These are phyloP conservation scores for Chimonanthus salicifolius DNA, from an alignment of 164 flowering plant species.

Conservation along the genomic window DNA sequence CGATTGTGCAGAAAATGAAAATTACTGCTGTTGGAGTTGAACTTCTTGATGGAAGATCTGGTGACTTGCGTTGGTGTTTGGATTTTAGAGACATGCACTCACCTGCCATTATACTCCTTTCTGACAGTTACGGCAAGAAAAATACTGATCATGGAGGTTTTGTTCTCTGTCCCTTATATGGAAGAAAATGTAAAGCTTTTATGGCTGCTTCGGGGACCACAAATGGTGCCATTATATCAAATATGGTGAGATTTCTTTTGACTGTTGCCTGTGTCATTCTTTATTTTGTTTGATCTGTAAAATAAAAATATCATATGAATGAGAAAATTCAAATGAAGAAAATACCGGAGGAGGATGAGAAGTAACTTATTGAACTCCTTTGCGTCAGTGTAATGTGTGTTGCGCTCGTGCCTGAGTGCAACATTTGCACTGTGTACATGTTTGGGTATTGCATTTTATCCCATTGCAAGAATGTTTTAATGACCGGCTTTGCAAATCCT, in stretches of 20 bases:
- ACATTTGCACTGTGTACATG: neutral
- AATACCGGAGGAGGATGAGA: neutral
- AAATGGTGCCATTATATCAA: conserved; percentile 64
- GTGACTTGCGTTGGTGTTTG: conserved; percentile 91
- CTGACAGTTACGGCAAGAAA: conserved; percentile 77
- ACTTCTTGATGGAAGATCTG: conserved; percentile 64
- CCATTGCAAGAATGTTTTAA: too few relatives aligned
- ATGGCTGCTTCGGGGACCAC: conserved; percentile 85
- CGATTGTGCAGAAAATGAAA: conserved; percentile 66
- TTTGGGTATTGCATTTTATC: neutral
- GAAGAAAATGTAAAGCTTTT: conserved; percentile 96
- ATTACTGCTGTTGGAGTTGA: conserved; percentile 86
- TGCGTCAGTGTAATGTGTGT: neutral
- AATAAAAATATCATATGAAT: neutral
- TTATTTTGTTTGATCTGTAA: neutral
- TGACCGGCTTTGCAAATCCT: neutral
- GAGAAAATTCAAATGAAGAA: neutral
- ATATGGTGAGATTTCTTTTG: conserved; percentile 50
- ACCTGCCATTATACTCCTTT: conserved; percentile 70
- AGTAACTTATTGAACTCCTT: neutral
- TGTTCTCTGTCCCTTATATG: conserved; percentile 90
- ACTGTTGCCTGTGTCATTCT: neutral
- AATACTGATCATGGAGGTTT: conserved; percentile 69
- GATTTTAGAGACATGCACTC: conserved; percentile 98
- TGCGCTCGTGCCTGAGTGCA: neutral